phyloP scores from a whole-genome alignment of 2,329 filamentous ascomycete species.

The Exophiala calicioides region DNA sequence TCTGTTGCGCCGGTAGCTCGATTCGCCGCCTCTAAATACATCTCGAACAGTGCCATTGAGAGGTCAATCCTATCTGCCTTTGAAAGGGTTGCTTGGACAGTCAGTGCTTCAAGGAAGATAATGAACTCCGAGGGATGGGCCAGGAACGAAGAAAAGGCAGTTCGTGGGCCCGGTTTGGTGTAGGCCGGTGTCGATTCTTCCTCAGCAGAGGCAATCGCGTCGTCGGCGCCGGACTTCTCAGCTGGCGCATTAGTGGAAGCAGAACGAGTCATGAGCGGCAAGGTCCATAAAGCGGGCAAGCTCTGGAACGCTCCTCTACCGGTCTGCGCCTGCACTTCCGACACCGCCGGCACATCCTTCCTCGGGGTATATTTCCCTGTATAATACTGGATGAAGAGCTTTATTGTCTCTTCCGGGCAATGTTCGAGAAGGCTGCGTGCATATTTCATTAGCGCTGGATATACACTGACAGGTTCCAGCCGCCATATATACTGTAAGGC shows the following conservation, averaged over 20 bases:
- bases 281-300: constrained; percentile 75
- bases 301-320: constrained; percentile 82
- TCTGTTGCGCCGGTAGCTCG: constrained; percentile 64
- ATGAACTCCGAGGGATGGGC: constrained; percentile 93
- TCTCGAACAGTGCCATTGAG: constrained; percentile 94
- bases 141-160: constrained; percentile 94
- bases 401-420: constrained; percentile 77
- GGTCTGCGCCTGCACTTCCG: constrained; percentile 48
- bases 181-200: constrained; percentile 58
- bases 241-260: constrained; percentile 55
- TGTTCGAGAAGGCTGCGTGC: constrained; percentile 87
- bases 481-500: constrained; percentile 90
- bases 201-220: constrained; percentile 34
- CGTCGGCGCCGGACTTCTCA: constrained; percentile 47
- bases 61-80: constrained; percentile 79
- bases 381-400: constrained; percentile 92
- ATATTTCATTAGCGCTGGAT: constrained; percentile 90
- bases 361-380: constrained; percentile 79
- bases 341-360: constrained; percentile 59
- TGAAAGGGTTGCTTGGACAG: constrained; percentile 69
- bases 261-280: constrained; percentile 78
- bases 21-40: constrained; percentile 90
- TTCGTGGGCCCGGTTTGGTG: constrained; percentile 76
- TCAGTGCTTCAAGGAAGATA: constrained; percentile 83
- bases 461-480: constrained; percentile 77